A percentile compares a stretch with the other conserved stretches of the same genome.
Evolutionary conservation across 805 yeast genomes (phyloP).

Genomic region (Scheffersomyces lignosus): DNA sequence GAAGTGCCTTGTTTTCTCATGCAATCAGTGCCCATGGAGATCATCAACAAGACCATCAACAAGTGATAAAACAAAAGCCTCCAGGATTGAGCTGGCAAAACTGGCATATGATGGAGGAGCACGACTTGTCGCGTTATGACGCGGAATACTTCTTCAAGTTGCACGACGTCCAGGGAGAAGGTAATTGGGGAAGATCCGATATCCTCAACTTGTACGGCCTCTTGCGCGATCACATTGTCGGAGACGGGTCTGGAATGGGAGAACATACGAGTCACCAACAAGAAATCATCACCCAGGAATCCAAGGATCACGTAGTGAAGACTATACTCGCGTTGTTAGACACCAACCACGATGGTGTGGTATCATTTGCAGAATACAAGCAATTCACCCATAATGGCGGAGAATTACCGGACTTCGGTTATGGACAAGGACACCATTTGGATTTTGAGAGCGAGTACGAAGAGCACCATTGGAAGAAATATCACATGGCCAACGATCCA

Average conservation of each 20-base stretch:
- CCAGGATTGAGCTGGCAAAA: conserved; percentile 67
- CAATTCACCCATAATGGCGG: conserved; percentile 61
- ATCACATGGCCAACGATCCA: conserved; percentile 76
- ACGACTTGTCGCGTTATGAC: conserved; percentile 71
- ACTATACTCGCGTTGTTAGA: conserved; percentile 64
- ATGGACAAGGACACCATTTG: conserved; percentile 92
- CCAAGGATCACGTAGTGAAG: conserved; percentile 54
- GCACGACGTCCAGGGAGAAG: conserved; percentile 70
- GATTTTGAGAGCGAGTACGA: conserved; percentile 94
- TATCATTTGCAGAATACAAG: conserved; percentile 70
- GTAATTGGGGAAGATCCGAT: conserved; percentile 57
- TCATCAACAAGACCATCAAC: conserved; percentile 7
- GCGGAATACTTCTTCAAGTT: conserved; percentile 73
- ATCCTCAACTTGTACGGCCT: conserved; percentile 82
- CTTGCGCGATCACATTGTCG: conserved; percentile 67
- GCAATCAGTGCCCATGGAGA: not conserved
- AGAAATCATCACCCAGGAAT: conserved; percentile 49
- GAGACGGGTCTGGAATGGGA: conserved; percentile 91
- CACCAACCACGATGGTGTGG: conserved; percentile 60
- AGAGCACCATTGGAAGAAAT: conserved; percentile 89
- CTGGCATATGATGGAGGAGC: conserved; percentile 93
- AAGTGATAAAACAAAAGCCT: conserved; percentile 32
- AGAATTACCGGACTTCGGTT: conserved; percentile 85
- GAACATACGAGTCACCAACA: conserved; percentile 62
- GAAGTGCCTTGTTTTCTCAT: not conserved